These are phyloP conservation scores for Boletus sensibilis DNA, from an alignment of 768 basidiomycete genomes.

Conservation along the genomic window DNA sequence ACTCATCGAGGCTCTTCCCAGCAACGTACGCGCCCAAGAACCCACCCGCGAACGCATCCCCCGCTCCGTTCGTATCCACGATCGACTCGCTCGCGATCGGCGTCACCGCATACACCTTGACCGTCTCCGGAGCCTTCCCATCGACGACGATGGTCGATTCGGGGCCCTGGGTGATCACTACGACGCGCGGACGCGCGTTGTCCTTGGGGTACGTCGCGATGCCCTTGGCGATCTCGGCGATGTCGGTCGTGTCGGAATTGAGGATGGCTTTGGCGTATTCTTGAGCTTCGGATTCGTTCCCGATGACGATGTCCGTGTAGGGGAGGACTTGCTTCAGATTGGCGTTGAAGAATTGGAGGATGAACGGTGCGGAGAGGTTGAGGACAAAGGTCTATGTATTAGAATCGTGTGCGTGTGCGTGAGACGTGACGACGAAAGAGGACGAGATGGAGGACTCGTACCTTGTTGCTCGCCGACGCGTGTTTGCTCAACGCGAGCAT, in stretches of 20 bases:
- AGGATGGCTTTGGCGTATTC: slow-evolving; percentile 78
- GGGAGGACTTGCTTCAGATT: slow-evolving; percentile 82
- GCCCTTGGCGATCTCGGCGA: slow-evolving; percentile 64
- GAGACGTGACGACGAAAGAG: neutral
- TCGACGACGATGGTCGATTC: slow-evolving; percentile 74
- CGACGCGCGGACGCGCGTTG: slow-evolving; percentile 76
- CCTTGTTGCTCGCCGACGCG: slow-evolving; percentile 76
- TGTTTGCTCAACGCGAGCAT: slow-evolving; percentile 74
- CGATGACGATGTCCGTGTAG: slow-evolving; percentile 86
- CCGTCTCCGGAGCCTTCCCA: slow-evolving; percentile 47
- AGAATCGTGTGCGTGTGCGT: neutral
- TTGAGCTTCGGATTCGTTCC: slow-evolving; percentile 95
- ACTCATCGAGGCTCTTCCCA: slow-evolving; percentile 76
- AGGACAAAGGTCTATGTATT: slow-evolving; percentile 72
- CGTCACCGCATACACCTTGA: slow-evolving; percentile 58
- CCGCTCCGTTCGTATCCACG: slow-evolving; percentile 97
- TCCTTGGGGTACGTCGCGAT: slow-evolving; percentile 77
- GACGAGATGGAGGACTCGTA: slow-evolving; percentile 19
- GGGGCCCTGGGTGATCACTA: slow-evolving; percentile 90
- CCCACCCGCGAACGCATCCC: slow-evolving; percentile 96
- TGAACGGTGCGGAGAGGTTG: slow-evolving; percentile 98
- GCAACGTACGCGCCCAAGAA: slow-evolving; percentile 84
- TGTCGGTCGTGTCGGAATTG: slow-evolving; percentile 61
- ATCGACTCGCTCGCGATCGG: slow-evolving; percentile 62
- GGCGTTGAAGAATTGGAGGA: slow-evolving; percentile 85